Evolutionary conservation across 768 basidiomycete genomes (phyloP).

Genomic region (Auriscalpium orientale): DNA sequence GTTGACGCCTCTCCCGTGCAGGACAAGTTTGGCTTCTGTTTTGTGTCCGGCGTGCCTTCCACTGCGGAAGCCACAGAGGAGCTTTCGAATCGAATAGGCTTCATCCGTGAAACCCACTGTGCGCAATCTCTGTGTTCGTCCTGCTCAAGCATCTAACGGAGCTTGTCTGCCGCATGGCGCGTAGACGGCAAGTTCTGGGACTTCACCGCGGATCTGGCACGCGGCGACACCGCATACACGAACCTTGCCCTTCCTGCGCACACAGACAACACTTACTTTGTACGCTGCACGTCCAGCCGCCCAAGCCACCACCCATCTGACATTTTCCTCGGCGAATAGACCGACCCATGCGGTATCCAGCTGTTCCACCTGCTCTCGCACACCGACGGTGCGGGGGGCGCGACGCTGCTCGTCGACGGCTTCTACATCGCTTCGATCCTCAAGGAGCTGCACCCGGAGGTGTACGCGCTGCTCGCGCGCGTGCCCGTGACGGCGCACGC

Average conservation of each 20-base stretch:
- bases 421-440: constrained; percentile 86
- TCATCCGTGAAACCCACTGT: constrained; percentile 85
- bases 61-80: constrained; percentile 82
- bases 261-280: constrained; percentile 71
- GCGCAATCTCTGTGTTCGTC: not conserved
- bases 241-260: constrained; percentile 83
- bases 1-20: constrained; percentile 22
- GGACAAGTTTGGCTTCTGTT: constrained; percentile 86
- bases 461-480: constrained; percentile 60
- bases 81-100: constrained; percentile 68
- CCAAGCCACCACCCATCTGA: not conserved
- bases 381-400: constrained; percentile 74
- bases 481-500: constrained; percentile 79
- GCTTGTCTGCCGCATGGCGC: not conserved
- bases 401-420: constrained; percentile 90
- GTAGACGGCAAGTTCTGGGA: constrained; percentile 96
- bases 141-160: constrained; percentile 2
- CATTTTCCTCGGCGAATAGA: constrained; percentile 33
- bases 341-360: constrained; percentile 92
- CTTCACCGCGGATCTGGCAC: constrained; percentile 85
- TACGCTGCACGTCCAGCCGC: constrained; percentile 25
- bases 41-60: constrained; percentile 72
- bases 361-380: constrained; percentile 90
- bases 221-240: constrained; percentile 93
- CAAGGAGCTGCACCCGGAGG: constrained; percentile 59